These are phyloP conservation scores for Fusarium staphyleae DNA, from an alignment of 2,329 filamentous ascomycete species.

Conservation along the genomic window DNA sequence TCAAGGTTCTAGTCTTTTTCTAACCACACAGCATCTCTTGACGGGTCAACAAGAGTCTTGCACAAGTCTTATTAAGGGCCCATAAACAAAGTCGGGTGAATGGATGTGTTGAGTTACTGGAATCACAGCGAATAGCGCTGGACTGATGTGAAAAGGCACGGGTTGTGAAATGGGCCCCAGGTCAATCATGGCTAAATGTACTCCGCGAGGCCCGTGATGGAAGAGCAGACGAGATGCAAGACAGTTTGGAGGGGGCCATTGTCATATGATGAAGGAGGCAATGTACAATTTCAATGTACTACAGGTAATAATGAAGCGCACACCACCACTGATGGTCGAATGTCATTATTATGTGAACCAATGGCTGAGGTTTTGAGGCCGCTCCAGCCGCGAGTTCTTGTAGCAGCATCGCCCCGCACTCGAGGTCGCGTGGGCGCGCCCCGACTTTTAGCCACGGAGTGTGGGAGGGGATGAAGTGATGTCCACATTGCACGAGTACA, in stretches of 20 bases:
- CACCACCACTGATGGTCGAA: slow-evolving; percentile 5
- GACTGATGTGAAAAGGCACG: neutral
- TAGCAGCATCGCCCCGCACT: slow-evolving; percentile 18
- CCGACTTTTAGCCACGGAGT: neutral
- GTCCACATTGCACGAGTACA: slow-evolving; percentile 13
- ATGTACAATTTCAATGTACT: slow-evolving; percentile 9
- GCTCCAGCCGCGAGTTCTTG: slow-evolving; percentile 19
- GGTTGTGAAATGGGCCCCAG: neutral
- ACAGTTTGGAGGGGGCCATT: slow-evolving; percentile 21
- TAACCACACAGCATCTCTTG: slow-evolving; percentile 19
- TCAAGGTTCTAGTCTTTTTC: slow-evolving; percentile 5
- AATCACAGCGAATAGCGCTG: neutral
- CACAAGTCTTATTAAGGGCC: neutral
- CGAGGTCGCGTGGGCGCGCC: slow-evolving; percentile 9
- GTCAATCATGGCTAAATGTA: neutral
- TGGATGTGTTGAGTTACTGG: neutral
- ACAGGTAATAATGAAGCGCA: slow-evolving; percentile 19
- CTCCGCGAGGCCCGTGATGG: slow-evolving; percentile 6
- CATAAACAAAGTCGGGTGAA: neutral
- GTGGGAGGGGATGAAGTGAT: slow-evolving; percentile 10
- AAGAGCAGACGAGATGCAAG: slow-evolving; percentile 24
- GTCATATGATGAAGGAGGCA: slow-evolving; percentile 13
- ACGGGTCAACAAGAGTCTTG: neutral
- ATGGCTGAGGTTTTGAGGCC: slow-evolving; percentile 19
- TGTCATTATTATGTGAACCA: neutral